These are phyloP conservation scores for Theileria parva DNA, from an alignment of 169 alveolate genomes.

Conservation along the genomic window DNA sequence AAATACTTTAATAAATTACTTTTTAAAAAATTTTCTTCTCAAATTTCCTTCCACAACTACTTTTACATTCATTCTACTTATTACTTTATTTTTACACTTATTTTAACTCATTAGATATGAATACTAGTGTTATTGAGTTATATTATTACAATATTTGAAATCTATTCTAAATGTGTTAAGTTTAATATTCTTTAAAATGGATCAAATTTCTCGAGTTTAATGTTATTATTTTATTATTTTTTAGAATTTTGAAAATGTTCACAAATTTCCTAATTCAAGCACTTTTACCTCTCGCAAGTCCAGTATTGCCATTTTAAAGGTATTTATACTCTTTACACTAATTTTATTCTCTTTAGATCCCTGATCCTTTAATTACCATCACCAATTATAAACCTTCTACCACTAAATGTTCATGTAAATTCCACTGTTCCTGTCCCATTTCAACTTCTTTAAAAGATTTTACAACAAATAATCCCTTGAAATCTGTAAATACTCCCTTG, in stretches of 20 bases:
- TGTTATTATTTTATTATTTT: neutral
- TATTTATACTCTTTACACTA: neutral
- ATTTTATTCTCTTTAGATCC: neutral
- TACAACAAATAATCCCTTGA: neutral
- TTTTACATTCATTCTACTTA: neutral
- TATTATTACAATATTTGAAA: neutral
- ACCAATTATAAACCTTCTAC: neutral
- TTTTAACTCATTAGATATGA: neutral
- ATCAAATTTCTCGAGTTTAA: neutral
- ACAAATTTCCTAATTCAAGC: neutral
- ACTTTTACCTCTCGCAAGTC: neutral
- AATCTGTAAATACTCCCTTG: neutral
- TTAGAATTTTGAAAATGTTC: neutral
- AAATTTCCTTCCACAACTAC: neutral
- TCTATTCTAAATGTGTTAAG: neutral
- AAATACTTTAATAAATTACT: neutral
- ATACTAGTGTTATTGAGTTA: neutral
- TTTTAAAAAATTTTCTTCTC: neutral
- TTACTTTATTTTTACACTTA: neutral
- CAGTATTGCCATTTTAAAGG: slow-evolving; percentile 11
- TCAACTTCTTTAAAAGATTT: neutral
- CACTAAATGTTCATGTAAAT: neutral
- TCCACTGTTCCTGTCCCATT: neutral
- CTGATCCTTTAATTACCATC: neutral
- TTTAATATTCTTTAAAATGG: neutral